phyloP scores from a whole-genome alignment of 768 basidiomycete genomes.

The Tylopilus balloui region DNA sequence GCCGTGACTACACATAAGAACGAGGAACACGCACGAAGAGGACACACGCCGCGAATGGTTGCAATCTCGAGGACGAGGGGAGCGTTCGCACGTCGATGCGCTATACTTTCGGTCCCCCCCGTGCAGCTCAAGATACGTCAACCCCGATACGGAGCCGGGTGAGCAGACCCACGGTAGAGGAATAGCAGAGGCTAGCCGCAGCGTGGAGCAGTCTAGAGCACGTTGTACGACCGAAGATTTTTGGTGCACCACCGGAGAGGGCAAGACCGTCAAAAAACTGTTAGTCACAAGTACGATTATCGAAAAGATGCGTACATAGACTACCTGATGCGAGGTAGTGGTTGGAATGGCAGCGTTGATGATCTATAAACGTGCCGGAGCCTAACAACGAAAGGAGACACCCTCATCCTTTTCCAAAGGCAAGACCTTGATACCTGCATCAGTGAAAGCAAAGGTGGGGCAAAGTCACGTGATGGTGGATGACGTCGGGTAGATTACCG shows the following conservation, averaged over 20 bases:
- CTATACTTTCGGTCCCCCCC: constrained; percentile 45
- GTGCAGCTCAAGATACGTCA: constrained; percentile 46
- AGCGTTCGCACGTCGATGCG: constrained; percentile 43
- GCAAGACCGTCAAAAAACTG: constrained; percentile 47
- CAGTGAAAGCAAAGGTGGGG: neutral
- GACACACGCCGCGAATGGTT: constrained; percentile 36
- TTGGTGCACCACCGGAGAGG: constrained; percentile 49
- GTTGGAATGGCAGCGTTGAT: constrained; percentile 5
- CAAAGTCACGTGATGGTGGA: too few relatives aligned
- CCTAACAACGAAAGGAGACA: neutral
- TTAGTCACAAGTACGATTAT: too few relatives aligned
- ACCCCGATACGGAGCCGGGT: constrained; percentile 45
- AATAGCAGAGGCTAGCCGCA: constrained; percentile 13
- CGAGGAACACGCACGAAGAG: constrained; percentile 32
- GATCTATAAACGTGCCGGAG: neutral
- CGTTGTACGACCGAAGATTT: constrained; percentile 7
- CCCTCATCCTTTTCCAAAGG: neutral
- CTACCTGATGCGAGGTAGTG: constrained; percentile 5
- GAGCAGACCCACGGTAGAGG: constrained; percentile 38
- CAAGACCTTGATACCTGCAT: neutral
- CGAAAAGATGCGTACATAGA: neutral
- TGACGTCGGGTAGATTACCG: too few relatives aligned
- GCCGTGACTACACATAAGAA: neutral
- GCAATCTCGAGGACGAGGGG: constrained; percentile 41
- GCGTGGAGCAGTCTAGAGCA: neutral